Conservation (phyloP, 768 basidiomycete genomes). For the Suillus tomentosus region DNA sequence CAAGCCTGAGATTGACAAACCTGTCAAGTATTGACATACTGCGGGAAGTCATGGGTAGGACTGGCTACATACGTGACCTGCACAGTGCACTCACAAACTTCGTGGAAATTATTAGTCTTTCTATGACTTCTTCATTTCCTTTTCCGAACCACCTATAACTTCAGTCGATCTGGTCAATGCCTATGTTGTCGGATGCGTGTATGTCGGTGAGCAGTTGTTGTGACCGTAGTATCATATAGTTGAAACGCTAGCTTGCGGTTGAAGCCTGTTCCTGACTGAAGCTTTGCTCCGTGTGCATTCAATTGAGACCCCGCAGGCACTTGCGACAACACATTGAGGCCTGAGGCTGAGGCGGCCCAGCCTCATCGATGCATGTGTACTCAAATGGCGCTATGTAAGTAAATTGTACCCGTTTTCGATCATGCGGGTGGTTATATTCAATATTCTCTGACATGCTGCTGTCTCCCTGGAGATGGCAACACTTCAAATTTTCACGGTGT, state of each 20-base stretch:
- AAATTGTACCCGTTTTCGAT: neutral
- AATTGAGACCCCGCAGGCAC: conserved; percentile 1
- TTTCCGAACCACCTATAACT: neutral
- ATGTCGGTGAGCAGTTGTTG: neutral
- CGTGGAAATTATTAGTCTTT: neutral
- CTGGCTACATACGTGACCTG: neutral
- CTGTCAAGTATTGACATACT: neutral
- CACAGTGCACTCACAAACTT: neutral
- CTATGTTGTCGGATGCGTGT: neutral
- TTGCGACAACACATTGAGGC: neutral
- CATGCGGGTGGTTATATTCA: neutral
- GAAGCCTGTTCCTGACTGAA: neutral
- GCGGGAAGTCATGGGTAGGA: neutral
- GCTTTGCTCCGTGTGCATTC: neutral
- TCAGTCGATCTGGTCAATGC: neutral
- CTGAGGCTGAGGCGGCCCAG: neutral
- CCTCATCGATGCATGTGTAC: neutral
- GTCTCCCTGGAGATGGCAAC: neutral
- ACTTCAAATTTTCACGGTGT: neutral
- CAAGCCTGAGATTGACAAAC: neutral
- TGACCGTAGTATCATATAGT: neutral
- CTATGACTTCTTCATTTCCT: neutral
- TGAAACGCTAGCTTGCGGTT: neutral
- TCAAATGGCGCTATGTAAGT: neutral
- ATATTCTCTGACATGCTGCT: neutral